Evolutionary conservation across 2,329 filamentous ascomycete genomes (phyloP).

Genomic region (Fusarium nanum): DNA sequence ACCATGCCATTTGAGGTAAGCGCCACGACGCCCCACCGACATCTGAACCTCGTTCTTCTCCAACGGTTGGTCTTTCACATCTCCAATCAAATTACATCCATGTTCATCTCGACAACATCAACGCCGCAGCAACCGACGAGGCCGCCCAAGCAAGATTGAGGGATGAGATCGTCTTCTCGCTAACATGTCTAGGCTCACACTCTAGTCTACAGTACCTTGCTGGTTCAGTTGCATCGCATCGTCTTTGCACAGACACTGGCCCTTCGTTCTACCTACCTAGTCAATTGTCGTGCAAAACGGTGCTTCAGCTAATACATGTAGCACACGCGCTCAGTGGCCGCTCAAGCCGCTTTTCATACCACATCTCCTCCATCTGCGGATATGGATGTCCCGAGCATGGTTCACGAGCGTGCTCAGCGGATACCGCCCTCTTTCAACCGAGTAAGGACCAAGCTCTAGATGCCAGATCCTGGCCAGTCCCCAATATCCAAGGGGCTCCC

Average conservation of each 20-base stretch:
- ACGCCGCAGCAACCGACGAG: constrained; percentile 30
- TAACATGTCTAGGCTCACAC: background rate
- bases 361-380: background rate
- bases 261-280: constrained; percentile 2
- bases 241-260: constrained; percentile 15
- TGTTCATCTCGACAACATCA: constrained; percentile 26
- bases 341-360: constrained; percentile 5
- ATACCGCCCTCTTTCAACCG: constrained; percentile 29
- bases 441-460: constrained; percentile 4
- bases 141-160: constrained; percentile 19
- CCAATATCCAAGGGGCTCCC: constrained; percentile 40
- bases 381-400: background rate
- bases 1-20: constrained; percentile 34
- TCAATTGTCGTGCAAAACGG: constrained; percentile 12
- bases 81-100: constrained; percentile 33
- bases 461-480: constrained; percentile 11
- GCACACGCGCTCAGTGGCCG: constrained; percentile 1
- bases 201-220: constrained; percentile 4
- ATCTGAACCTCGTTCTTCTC: constrained; percentile 31
- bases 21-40: constrained; percentile 33
- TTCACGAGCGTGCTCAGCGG: constrained; percentile 12
- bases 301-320: constrained; percentile 8
- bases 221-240: constrained; percentile 6
- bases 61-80: constrained; percentile 32
- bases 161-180: constrained; percentile 18